Conservation (phyloP, 1,284 basidiomycete species). For the Cerioporus squamosus region DNA sequence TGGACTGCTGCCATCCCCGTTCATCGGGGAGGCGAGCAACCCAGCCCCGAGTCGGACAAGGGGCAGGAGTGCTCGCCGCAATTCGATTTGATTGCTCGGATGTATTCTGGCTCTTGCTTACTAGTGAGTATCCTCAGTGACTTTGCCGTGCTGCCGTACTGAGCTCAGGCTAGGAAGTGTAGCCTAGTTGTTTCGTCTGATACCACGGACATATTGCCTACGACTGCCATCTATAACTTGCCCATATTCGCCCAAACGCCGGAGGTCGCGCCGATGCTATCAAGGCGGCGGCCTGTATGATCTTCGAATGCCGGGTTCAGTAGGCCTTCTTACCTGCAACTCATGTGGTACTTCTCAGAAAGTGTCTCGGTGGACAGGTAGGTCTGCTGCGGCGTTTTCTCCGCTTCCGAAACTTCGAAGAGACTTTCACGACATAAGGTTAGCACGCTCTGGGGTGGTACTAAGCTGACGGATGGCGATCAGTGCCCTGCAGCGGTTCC, state of each 20-base stretch:
- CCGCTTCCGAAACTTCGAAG: background rate
- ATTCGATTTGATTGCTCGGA: slow-evolving; percentile 56
- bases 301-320: too few species aligned
- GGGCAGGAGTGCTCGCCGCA: slow-evolving; percentile 76
- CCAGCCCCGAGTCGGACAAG: slow-evolving; percentile 57
- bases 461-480: too few species aligned
- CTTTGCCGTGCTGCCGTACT: background rate
- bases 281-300: too few species aligned
- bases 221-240: background rate
- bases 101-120: background rate
- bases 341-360: too few species aligned
- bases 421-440: background rate
- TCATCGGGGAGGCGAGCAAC: slow-evolving; percentile 59
- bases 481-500: too few species aligned
- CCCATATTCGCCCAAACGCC: background rate
- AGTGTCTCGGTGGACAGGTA: too few species aligned
- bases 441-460: background rate
- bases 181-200: background rate
- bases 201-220: background rate
- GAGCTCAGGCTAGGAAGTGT: background rate
- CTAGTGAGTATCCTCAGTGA: background rate
- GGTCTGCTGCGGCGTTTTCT: too few species aligned
- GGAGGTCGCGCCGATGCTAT: background rate
- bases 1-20: slow-evolving; percentile 76
- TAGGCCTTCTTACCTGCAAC: too few species aligned